Conservation (phyloP, 1,284 basidiomycete species). For the Puccinia coronata region DNA sequence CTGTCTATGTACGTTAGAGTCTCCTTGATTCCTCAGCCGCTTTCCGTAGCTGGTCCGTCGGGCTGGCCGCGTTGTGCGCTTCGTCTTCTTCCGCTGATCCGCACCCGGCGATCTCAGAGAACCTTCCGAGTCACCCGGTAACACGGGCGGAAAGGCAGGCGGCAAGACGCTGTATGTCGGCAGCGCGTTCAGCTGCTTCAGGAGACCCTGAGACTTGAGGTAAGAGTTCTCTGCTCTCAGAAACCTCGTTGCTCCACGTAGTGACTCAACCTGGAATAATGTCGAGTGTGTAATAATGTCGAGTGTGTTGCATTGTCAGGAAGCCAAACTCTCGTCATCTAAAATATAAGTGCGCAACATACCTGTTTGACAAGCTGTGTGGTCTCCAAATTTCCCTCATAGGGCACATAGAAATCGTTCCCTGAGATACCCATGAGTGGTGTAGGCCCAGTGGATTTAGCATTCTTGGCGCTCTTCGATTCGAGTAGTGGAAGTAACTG, state of each 20-base stretch:
- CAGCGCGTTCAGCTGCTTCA: constrained; percentile 75
- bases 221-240: constrained; percentile 86
- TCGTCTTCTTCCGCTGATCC: not conserved
- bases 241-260: constrained; percentile 83
- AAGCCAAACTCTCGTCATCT: constrained; percentile 26
- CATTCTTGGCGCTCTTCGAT: constrained; percentile 45
- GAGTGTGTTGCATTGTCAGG: not conserved
- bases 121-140: constrained; percentile 21
- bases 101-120: not conserved
- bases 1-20: too few species aligned
- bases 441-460: constrained; percentile 15
- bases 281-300: constrained; percentile 51
- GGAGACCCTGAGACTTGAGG: constrained; percentile 82
- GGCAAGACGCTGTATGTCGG: constrained; percentile 64
- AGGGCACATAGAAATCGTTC: constrained; percentile 65
- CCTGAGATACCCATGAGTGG: constrained; percentile 44
- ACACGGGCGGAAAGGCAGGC: constrained; percentile 52
- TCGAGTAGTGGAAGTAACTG: too few species aligned
- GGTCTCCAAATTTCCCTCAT: constrained; percentile 78
- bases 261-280: constrained; percentile 72
- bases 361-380: constrained; percentile 82
- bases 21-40: too few species aligned
- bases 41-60: constrained; percentile 29
- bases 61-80: not conserved
- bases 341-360: constrained; percentile 6